Conservation (phyloP, 208 protist species). For the Trypanosoma lewisi region DNA sequence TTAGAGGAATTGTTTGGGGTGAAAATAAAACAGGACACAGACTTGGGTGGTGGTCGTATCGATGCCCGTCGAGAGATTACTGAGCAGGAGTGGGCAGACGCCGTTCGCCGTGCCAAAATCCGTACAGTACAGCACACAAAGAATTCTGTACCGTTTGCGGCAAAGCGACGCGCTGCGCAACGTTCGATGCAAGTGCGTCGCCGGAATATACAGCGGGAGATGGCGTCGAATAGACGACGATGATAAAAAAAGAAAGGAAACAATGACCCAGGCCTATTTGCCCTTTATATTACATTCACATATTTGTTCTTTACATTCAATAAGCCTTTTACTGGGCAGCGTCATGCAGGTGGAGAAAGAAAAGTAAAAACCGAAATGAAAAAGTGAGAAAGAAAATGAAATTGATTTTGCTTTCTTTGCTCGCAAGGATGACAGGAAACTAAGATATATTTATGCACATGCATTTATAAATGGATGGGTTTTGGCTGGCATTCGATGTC, state of each 20-base stretch:
- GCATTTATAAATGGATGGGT: no score
- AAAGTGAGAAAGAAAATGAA: no score
- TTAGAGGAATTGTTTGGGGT: slow-evolving; percentile 72
- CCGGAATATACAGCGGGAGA: slow-evolving; percentile 46
- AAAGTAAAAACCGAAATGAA: no score
- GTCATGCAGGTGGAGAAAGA: no score
- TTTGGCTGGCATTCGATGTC: no score
- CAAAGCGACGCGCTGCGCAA: slow-evolving; percentile 52
- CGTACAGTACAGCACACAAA: slow-evolving; percentile 70
- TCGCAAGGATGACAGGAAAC: no score
- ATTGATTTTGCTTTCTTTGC: no score
- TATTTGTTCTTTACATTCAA: no score
- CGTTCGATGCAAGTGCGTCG: slow-evolving; percentile 35
- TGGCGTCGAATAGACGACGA: slow-evolving; percentile 57
- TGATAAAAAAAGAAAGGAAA: slow-evolving; percentile 19
- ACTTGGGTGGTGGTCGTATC: slow-evolving; percentile 28
- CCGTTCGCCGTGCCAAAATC: slow-evolving; percentile 61
- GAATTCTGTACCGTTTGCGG: slow-evolving; percentile 64
- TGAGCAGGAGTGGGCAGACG: slow-evolving; percentile 75
- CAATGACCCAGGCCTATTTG: background rate
- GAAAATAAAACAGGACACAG: slow-evolving; percentile 27
- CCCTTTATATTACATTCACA: background rate
- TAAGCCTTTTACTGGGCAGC: no score
- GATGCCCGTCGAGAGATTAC: slow-evolving; percentile 72
- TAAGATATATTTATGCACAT: no score